Percentiles rank a stretch among this genome's conserved stretches.
Evolutionary conservation across 1,284 basidiomycete species (phyloP).

Genomic region (Cutaneotrichosporon daszewskae): DNA sequence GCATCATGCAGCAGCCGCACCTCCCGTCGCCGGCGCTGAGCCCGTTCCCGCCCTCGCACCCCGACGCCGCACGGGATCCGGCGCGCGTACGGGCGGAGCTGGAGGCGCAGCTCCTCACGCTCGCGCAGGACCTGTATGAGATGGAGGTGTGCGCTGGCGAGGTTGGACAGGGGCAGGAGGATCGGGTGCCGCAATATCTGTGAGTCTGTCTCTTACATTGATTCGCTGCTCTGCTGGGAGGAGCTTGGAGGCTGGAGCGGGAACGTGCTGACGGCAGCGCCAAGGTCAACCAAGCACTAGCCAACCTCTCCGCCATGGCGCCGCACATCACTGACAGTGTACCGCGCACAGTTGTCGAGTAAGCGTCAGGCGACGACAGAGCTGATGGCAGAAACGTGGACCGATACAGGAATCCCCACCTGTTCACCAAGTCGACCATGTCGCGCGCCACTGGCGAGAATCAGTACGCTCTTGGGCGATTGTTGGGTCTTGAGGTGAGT

Average conservation of each 20-base stretch:
- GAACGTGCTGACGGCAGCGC: slow-evolving; percentile 14
- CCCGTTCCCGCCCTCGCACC: slow-evolving; percentile 13
- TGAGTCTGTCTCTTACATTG: slow-evolving; percentile 14
- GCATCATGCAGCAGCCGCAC: too few species aligned
- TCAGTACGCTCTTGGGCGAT: slow-evolving; percentile 40
- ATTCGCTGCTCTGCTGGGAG: not conserved
- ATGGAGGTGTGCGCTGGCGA: slow-evolving; percentile 45
- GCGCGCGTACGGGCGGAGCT: slow-evolving; percentile 26
- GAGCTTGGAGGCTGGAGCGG: not conserved
- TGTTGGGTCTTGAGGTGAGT: slow-evolving; percentile 41
- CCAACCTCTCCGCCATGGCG: slow-evolving; percentile 24
- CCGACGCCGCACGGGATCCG: slow-evolving; percentile 17
- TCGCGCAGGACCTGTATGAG: slow-evolving; percentile 43
- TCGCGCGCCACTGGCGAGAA: slow-evolving; percentile 39
- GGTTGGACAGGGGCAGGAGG: slow-evolving; percentile 33
- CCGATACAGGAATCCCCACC: slow-evolving; percentile 31
- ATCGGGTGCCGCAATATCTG: slow-evolving; percentile 33
- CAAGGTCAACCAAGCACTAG: slow-evolving; percentile 30
- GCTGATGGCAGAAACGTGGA: slow-evolving; percentile 21
- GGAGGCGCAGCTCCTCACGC: slow-evolving; percentile 28
- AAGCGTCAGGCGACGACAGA: slow-evolving; percentile 5
- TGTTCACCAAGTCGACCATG: slow-evolving; percentile 34
- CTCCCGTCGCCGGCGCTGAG: slow-evolving; percentile 36
- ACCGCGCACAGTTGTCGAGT: slow-evolving; percentile 38
- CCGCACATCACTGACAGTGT: slow-evolving; percentile 34